These are phyloP conservation scores for Chytridium lagenaria DNA, from an alignment of 371 early-diverging fungal species.

Conservation along the genomic window DNA sequence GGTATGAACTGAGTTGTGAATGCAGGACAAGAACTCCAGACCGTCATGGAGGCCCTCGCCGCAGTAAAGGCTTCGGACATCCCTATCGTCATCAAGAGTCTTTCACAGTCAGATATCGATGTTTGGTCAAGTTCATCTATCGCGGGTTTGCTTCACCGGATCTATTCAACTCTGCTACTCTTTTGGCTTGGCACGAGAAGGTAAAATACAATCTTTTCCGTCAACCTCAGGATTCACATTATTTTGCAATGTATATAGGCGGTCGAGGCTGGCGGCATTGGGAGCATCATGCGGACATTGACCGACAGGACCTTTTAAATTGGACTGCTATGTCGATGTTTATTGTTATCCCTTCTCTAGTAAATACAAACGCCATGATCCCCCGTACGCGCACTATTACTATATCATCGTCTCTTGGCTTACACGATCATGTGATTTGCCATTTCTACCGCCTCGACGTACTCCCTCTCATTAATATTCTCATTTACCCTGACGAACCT, in stretches of 20 bases:
- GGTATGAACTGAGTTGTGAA: neutral
- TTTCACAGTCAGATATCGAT: constrained; percentile 72
- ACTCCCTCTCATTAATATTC: constrained; percentile 54
- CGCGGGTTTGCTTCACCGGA: constrained; percentile 88
- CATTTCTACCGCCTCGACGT: constrained; percentile 55
- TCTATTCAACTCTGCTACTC: constrained; percentile 76
- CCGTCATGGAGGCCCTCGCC: constrained; percentile 80
- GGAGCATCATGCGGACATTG: constrained; percentile 87
- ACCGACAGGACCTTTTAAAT: constrained; percentile 66
- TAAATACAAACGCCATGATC: neutral
- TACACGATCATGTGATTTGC: constrained; percentile 42
- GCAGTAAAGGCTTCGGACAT: constrained; percentile 75
- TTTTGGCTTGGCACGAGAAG: constrained; percentile 94
- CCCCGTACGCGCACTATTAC: too few relatives aligned
- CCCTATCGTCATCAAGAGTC: constrained; percentile 61
- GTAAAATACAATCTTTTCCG: constrained; percentile 45
- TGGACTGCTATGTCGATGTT: neutral
- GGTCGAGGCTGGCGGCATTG: constrained; percentile 82
- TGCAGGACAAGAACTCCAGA: constrained; percentile 71
- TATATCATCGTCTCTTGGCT: neutral
- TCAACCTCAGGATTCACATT: neutral
- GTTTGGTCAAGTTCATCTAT: constrained; percentile 91
- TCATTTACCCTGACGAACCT: constrained; percentile 52
- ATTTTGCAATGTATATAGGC: constrained; percentile 55
- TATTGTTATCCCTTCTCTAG: neutral